Conservation (phyloP, 257 asterid genomes). For the Solanum clarkiae region DNA sequence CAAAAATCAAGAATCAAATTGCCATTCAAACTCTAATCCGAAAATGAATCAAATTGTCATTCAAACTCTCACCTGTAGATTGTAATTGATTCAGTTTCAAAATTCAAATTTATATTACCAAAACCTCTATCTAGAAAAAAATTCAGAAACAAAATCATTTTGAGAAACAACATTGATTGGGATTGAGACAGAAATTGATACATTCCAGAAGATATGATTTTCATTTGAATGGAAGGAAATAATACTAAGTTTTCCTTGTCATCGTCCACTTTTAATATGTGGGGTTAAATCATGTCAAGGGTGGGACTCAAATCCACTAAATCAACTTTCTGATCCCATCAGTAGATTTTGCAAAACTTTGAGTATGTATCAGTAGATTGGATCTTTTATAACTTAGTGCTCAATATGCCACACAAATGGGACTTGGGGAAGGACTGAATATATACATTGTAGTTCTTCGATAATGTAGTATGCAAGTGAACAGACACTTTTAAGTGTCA, state of each 20-base stretch:
- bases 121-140: too few species aligned
- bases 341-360: background rate
- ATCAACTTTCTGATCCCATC: background rate
- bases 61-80: too few species aligned
- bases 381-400: background rate
- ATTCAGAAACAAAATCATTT: too few species aligned
- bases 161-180: too few species aligned
- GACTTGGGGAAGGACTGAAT: background rate
- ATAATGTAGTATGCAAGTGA: background rate
- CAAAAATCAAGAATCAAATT: too few species aligned
- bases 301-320: slow-evolving; percentile 1
- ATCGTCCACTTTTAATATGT: background rate
- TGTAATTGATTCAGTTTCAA: too few species aligned
- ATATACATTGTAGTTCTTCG: background rate
- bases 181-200: background rate
- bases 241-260: background rate
- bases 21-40: too few species aligned
- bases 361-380: background rate
- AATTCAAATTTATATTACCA: too few species aligned
- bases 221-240: background rate
- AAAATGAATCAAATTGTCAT: too few species aligned
- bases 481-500: background rate
- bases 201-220: background rate
- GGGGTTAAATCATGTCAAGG: background rate
- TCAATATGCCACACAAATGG: background rate